Conservation (phyloP, 2,329 filamentous ascomycete species). For the Monilinia fructicola region DNA sequence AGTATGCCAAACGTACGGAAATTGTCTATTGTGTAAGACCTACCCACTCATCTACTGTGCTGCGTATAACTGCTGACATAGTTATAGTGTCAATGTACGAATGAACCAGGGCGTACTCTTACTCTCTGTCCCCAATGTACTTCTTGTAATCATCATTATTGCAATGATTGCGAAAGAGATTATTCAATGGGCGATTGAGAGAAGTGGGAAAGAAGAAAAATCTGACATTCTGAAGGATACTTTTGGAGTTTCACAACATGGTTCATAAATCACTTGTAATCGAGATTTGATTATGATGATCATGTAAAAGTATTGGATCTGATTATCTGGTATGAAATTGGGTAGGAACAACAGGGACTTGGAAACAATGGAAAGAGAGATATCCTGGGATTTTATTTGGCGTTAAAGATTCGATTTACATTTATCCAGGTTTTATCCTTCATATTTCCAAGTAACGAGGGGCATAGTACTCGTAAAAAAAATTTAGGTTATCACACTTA, state of each 20-base stretch:
- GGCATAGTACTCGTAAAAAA: constrained; percentile 4
- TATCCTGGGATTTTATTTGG: neutral
- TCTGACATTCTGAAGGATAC: neutral
- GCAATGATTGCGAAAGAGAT: constrained; percentile 24
- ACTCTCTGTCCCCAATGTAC: constrained; percentile 27
- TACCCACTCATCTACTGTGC: neutral
- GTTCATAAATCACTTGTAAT: neutral
- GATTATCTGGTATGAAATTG: neutral
- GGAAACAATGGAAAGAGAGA: neutral
- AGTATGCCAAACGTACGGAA: constrained; percentile 26
- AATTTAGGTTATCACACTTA: neutral
- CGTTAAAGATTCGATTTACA: neutral
- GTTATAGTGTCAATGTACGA: constrained; percentile 32
- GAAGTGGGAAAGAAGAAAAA: neutral
- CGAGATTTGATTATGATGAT: neutral
- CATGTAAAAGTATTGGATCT: constrained; percentile 16
- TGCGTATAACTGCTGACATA: constrained; percentile 7
- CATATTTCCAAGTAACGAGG: neutral
- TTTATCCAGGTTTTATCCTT: neutral
- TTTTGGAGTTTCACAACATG: constrained; percentile 10
- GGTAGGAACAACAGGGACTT: neutral
- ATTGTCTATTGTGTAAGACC: constrained; percentile 33
- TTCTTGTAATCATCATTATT: constrained; percentile 28
- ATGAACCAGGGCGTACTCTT: constrained; percentile 28
- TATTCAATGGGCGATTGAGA: neutral